Base-by-base conservation (phyloP, 202 grass and related monocot genomes). In the Carex sylvatica region DNA sequence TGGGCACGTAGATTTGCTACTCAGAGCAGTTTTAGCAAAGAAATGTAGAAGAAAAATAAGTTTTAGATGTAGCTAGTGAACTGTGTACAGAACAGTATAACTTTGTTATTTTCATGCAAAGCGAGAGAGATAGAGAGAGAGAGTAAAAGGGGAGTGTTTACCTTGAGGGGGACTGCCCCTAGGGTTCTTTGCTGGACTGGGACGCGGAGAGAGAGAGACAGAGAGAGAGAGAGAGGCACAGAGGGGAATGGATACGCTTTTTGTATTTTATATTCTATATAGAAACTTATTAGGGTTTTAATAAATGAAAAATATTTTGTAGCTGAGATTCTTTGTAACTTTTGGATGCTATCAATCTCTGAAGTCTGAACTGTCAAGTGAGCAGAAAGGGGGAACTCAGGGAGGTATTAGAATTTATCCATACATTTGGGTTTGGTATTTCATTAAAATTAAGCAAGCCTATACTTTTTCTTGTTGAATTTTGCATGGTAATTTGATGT, bases 101-200 rank as follows among this genome's bases (percentile, higher is more conserved):
- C 9, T 58, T 58, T 33, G 2, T 52, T 78, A 5, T 78, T 31
- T 59, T 60, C 74, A 24, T 60, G 14, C 23, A 18, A n/a, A 9
- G 73, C 1, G 53, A 56, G 49, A 60, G 4, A 58, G 30, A 23
- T 19, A 23, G 11, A 22, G 36, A 46, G 24, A 12, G 19, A 79
- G 30, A 66, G 58, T 19, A 62, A 31, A 88, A 16, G 60, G 24
- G 63, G 19, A 61, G 47, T 16, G 28, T 63, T 84, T 87, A 90
- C 91, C 86, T 93, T 88, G 46, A 83, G 82, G 86, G 74, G 83
- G 77, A 62, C 75, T 56, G 88, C 74, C 65, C 86, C 72, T 88
- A 84, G 88, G 84, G 80, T 87, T 88, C 86, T 81, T 88, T 85
- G 78, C 26, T 22, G 74, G 77, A 63, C 60, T 65, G 78, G 69